A percentile compares a stretch with the other conserved stretches of the same genome.
phyloP scores from a whole-genome alignment of 169 alveolate genomes.

The Eimeria acervulina region DNA sequence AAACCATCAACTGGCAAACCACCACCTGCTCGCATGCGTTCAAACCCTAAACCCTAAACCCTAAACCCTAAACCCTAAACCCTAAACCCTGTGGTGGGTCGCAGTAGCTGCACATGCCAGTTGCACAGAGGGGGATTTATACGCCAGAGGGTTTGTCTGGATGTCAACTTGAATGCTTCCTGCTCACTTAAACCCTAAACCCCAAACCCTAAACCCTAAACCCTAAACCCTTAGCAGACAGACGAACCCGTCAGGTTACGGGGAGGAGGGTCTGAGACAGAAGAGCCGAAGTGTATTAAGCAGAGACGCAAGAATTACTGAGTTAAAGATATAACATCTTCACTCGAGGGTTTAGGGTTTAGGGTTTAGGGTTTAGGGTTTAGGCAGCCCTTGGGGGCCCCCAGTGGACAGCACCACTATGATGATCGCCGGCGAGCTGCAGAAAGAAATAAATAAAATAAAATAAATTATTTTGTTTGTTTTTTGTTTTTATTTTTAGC shows the following conservation, averaged over 20 bases:
- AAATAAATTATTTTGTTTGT: background rate
- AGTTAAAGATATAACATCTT: background rate
- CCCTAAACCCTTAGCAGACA: slow-evolving; percentile 11
- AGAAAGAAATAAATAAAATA: background rate
- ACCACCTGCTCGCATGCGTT: background rate
- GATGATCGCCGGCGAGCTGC: no score
- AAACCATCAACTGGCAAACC: no score
- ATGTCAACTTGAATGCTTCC: background rate
- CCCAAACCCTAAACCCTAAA: slow-evolving; percentile 1
- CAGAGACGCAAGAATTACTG: background rate
- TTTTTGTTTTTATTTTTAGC: background rate
- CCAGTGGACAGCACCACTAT: background rate
- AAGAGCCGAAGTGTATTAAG: background rate
- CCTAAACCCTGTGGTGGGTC: background rate
- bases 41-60: slow-evolving; percentile 39
- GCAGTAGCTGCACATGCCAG: background rate
- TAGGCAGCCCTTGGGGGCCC: slow-evolving; percentile 1
- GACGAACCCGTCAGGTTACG: background rate
- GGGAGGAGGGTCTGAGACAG: background rate
- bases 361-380: slow-evolving; percentile 46
- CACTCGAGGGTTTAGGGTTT: background rate
- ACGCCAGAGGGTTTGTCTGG: background rate
- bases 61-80: slow-evolving; percentile 46
- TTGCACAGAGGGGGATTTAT: background rate
- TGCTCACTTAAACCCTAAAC: slow-evolving; percentile 11